These are phyloP conservation scores for Penicillium desertorum DNA, from an alignment of 495 filamentous ascomycete genomes.

Conservation along the genomic window DNA sequence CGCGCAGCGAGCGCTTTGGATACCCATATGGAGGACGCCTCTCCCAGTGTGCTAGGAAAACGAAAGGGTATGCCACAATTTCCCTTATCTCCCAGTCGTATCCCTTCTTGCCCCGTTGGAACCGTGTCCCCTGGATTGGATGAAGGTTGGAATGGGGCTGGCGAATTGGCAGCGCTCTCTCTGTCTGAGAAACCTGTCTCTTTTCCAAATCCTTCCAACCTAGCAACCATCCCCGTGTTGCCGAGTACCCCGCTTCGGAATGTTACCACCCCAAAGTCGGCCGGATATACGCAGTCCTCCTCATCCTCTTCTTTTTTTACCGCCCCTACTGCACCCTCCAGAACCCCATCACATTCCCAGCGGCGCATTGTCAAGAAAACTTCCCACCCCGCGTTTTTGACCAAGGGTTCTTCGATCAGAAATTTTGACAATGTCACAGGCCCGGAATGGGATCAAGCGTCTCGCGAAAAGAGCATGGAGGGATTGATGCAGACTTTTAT, in stretches of 20 bases:
- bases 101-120: constrained; percentile 28
- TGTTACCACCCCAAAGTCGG: not conserved
- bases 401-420: constrained; percentile 65
- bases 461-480: constrained; percentile 65
- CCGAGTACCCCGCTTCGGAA: not conserved
- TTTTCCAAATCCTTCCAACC: not conserved
- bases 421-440: constrained; percentile 44
- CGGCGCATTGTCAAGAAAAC: constrained; percentile 29
- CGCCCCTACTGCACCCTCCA: constrained; percentile 11
- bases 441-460: constrained; percentile 71
- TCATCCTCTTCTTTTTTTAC: not conserved
- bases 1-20: constrained; percentile 64
- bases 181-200: not conserved
- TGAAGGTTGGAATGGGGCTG: not conserved
- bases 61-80: constrained; percentile 65
- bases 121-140: not conserved
- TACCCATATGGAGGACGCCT: constrained; percentile 48
- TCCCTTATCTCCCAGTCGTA: constrained; percentile 31
- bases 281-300: not conserved
- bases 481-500: constrained; percentile 58
- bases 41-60: constrained; percentile 50
- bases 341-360: constrained; percentile 7
- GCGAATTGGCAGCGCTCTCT: not conserved
- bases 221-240: not conserved
- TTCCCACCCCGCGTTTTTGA: constrained; percentile 53